Conservation (phyloP, 345 rosid genomes). For the Arabis alpina region DNA sequence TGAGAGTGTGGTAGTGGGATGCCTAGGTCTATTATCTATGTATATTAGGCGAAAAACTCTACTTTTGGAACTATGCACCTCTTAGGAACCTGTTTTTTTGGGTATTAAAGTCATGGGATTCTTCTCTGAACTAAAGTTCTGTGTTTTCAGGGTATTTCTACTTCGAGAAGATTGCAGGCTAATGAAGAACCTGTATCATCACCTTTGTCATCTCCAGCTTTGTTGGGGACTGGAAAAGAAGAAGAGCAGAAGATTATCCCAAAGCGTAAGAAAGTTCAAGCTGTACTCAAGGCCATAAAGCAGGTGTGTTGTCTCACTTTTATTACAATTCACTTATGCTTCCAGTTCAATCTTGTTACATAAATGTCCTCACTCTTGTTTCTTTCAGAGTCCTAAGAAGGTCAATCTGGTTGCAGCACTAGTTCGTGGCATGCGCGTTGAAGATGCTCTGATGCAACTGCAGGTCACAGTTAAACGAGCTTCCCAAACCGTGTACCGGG, state of each 20-base stretch:
- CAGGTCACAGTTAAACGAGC: constrained; percentile 89
- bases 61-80: constrained; percentile 17
- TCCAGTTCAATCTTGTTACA: not conserved
- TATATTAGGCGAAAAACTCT: not conserved
- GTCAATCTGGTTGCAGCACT: constrained; percentile 90
- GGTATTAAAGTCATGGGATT: constrained; percentile 9
- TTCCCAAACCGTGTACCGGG: constrained; percentile 84
- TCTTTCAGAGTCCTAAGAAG: constrained; percentile 92
- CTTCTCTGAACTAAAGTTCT: constrained; percentile 15
- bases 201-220: constrained; percentile 69
- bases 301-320: constrained; percentile 52
- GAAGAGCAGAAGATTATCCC: constrained; percentile 64
- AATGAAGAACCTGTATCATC: constrained; percentile 76
- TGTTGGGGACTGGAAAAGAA: constrained; percentile 57
- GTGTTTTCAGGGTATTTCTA: constrained; percentile 67
- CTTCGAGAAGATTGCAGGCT: constrained; percentile 64
- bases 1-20: not conserved
- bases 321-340: not conserved
- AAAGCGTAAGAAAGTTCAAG: constrained; percentile 79
- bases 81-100: not conserved
- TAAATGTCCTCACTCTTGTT: constrained; percentile 15
- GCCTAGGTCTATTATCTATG: not conserved
- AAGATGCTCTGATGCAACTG: constrained; percentile 92
- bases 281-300: constrained; percentile 82
- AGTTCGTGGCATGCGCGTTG: constrained; percentile 95